These are phyloP conservation scores for Starmerella scarabaei DNA, from an alignment of 805 yeast species.

Conservation along the genomic window DNA sequence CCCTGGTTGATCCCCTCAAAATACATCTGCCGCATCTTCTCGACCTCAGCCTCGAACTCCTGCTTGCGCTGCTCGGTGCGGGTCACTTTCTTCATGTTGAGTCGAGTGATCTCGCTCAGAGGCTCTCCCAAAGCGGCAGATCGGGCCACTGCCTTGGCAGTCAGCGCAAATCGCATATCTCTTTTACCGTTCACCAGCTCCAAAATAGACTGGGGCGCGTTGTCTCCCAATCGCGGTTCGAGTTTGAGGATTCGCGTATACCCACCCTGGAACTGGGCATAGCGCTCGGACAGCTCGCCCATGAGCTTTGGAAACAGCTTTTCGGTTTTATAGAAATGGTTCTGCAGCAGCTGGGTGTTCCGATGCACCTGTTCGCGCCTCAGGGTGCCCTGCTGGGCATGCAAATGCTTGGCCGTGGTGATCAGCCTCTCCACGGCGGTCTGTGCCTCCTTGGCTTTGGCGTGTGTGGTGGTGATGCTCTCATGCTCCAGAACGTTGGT, in stretches of 20 bases:
- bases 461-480: slow-evolving; percentile 56
- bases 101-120: slow-evolving; percentile 40
- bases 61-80: slow-evolving; percentile 39
- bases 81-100: slow-evolving; percentile 43
- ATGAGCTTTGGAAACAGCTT: slow-evolving; percentile 50
- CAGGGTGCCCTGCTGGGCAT: neutral
- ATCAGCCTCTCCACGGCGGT: slow-evolving; percentile 50
- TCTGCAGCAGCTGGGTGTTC: slow-evolving; percentile 14
- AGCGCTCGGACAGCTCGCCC: slow-evolving; percentile 51
- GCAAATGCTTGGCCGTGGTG: slow-evolving; percentile 33
- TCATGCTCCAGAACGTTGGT: slow-evolving; percentile 59
- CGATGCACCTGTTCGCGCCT: slow-evolving; percentile 6
- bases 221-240: slow-evolving; percentile 80
- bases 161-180: slow-evolving; percentile 62
- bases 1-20: slow-evolving; percentile 8
- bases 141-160: slow-evolving; percentile 78
- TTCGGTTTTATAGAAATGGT: slow-evolving; percentile 30
- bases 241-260: slow-evolving; percentile 73
- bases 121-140: slow-evolving; percentile 49
- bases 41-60: slow-evolving; percentile 51
- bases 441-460: slow-evolving; percentile 62
- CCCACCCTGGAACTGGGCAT: slow-evolving; percentile 54
- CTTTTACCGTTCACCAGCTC: slow-evolving; percentile 69
- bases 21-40: slow-evolving; percentile 35
- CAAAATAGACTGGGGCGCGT: slow-evolving; percentile 75